Evolutionary conservation across 371 early-diverging fungal species (phyloP), one percentile per base, ranked within the genome.

Genomic region (Saksenaea vasiformis): DNA sequence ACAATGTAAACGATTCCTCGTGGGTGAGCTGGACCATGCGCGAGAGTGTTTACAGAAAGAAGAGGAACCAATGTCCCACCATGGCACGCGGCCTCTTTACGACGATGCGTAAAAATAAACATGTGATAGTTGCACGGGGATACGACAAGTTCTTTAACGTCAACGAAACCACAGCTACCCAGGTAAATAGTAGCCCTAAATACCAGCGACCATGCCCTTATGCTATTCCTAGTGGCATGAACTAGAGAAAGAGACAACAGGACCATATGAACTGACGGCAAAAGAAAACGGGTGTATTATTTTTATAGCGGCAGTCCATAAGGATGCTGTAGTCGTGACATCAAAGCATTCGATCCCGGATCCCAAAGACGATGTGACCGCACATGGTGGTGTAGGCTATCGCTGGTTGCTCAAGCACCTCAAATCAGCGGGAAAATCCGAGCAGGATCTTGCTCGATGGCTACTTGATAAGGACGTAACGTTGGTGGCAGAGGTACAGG

Each of bases 201-300:
- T 19, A 19, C 5, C 15, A 22, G 8, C 51, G 35, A 27, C 38
- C n/a, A 19, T 47, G 9, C 11, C 5, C 39, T 69, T 66, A 9
- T 84, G 5, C 53, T 24, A 28, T 36, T 10, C 58, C 15, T 61
- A 85, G 71, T 88, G 88, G 90, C 70, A 79, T 10, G 72, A 74
- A 28, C 71, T 96, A 14, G 71, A 76, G 35, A 60, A 47, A 5
- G 70, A 91, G 11, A 93, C 95, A 0, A 44, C 62, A 5, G 95
- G 94, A 0, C 98, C 98, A 1, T 98, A 92, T 68, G 93, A 96
- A 71, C 83, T 94, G 11, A 95, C 95, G 0, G 80, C 93, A 38
- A 98, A 98, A 76, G 97, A 98, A 68, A 97, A 98, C 68, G 98
- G 98, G 11, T 98, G 98, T 69, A 91, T 98, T 61, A 94, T 96